Evolutionary conservation across 106 monocot species (phyloP).

Genomic region (Chionographis japonica): DNA sequence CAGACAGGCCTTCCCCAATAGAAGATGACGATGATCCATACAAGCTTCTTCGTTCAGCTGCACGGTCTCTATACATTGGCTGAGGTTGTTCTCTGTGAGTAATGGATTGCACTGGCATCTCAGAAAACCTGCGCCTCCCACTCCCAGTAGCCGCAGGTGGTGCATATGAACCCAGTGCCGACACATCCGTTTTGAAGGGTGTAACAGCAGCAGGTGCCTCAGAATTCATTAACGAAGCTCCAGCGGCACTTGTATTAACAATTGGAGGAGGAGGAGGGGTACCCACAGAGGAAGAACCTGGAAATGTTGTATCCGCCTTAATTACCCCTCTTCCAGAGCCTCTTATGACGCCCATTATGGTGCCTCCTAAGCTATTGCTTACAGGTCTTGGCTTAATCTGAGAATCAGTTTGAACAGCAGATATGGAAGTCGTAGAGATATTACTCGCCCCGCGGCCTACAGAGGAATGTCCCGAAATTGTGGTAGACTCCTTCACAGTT

Average conservation of each 20-base stretch:
- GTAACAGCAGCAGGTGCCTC: conserved; percentile 14
- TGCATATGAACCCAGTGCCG: conserved; percentile 71
- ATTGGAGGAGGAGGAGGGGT: conserved; percentile 3
- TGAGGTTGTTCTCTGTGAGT: conserved; percentile 46
- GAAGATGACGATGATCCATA: conserved; percentile 83
- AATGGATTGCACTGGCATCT: conserved; percentile 54
- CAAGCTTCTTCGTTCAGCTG: conserved; percentile 85
- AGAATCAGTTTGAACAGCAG: conserved; percentile 19
- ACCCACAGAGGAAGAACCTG: conserved; percentile 19
- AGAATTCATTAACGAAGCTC: background rate
- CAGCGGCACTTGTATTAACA: conserved; percentile 5
- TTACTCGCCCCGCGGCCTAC: conserved; percentile 11
- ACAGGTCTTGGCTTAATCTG: conserved; percentile 39
- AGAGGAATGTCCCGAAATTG: conserved; percentile 18
- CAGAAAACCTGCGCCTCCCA: conserved; percentile 90
- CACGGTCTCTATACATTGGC: conserved; percentile 79
- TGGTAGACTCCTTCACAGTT: conserved; percentile 20
- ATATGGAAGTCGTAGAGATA: background rate
- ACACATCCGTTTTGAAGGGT: conserved; percentile 79
- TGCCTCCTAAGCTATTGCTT: conserved; percentile 53
- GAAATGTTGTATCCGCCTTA: conserved; percentile 60
- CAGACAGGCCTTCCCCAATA: conserved; percentile 30
- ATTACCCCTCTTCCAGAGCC: conserved; percentile 62
- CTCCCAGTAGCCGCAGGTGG: conserved; percentile 32
- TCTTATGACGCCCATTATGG: conserved; percentile 81